A percentile compares a stretch with the other conserved stretches of the same genome.
Evolutionary conservation across 345 rosid genomes (phyloP).

Genomic region (Aquilaria yunnanensis): DNA sequence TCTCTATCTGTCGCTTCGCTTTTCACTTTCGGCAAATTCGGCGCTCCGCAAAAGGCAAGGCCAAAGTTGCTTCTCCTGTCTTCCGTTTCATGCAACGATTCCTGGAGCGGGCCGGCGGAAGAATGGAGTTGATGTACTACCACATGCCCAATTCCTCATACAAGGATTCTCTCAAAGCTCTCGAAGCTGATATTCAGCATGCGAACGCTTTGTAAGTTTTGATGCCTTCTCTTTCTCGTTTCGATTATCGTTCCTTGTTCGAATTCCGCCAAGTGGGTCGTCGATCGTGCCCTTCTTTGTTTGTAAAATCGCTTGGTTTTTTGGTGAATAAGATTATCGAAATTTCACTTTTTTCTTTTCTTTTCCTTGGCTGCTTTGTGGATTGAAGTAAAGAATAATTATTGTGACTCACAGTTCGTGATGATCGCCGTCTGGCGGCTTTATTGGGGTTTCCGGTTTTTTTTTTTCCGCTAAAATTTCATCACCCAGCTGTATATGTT

Average conservation of each 20-base stretch:
- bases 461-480: not conserved
- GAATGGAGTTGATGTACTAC: constrained; percentile 29
- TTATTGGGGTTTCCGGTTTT: not conserved
- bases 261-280: constrained; percentile 5
- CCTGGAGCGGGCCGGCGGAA: too few relatives aligned
- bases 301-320: too few relatives aligned
- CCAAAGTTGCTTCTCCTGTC: constrained; percentile 5
- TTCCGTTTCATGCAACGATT: not conserved
- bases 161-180: constrained; percentile 67
- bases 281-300: too few relatives aligned
- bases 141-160: constrained; percentile 53
- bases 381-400: too few relatives aligned
- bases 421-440: not conserved
- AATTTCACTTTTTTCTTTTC: too few relatives aligned
- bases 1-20: not conserved
- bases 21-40: constrained; percentile 12
- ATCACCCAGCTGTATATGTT: too few relatives aligned
- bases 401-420: too few relatives aligned
- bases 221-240: constrained; percentile 3
- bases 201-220: constrained; percentile 82
- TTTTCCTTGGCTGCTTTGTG: too few relatives aligned
- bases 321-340: too few relatives aligned
- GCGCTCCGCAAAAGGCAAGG: not conserved
- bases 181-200: constrained; percentile 85
- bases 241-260: constrained; percentile 3